Conservation (phyloP, 2,329 filamentous ascomycete genomes). For the Scopulariopsis brevicaulis region DNA sequence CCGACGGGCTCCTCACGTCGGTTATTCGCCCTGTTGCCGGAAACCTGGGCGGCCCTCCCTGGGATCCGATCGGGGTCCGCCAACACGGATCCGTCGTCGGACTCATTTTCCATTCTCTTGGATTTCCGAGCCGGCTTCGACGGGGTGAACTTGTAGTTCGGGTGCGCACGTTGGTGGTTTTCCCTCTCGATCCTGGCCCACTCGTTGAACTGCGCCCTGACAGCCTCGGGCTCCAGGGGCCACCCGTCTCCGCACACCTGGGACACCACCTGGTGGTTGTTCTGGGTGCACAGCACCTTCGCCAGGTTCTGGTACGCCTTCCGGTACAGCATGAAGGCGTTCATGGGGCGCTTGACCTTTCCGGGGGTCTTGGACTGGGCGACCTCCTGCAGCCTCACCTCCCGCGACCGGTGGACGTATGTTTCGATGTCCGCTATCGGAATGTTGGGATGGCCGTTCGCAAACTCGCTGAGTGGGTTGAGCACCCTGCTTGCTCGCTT, state of each 20-base stretch:
- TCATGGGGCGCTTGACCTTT: conserved; percentile 87
- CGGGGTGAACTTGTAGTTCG: conserved; percentile 88
- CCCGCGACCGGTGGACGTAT: conserved; percentile 63
- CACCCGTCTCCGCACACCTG: conserved; percentile 79
- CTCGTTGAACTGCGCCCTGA: conserved; percentile 66
- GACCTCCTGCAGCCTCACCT: conserved; percentile 57
- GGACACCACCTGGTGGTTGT: conserved; percentile 91
- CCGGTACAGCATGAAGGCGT: conserved; percentile 95
- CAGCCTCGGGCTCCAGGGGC: conserved; percentile 62
- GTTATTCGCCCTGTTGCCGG: neutral
- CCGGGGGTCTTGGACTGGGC: conserved; percentile 54
- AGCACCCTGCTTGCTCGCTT: conserved; percentile 38
- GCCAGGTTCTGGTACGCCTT: conserved; percentile 83
- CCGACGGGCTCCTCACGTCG: neutral
- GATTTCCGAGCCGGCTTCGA: conserved; percentile 46
- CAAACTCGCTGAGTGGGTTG: conserved; percentile 60
- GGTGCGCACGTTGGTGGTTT: conserved; percentile 78
- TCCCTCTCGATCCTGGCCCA: conserved; percentile 71
- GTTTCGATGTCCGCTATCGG: conserved; percentile 66
- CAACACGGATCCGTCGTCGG: conserved; percentile 25
- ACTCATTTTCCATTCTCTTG: conserved; percentile 16
- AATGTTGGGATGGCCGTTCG: conserved; percentile 47
- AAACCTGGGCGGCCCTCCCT: conserved; percentile 1
- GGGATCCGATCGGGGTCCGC: conserved; percentile 18
- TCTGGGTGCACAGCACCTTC: conserved; percentile 69